A percentile compares a stretch with the other conserved stretches of the same genome.
phyloP scores from a whole-genome alignment of 345 rosid species.

The Limnanthes douglasii region DNA sequence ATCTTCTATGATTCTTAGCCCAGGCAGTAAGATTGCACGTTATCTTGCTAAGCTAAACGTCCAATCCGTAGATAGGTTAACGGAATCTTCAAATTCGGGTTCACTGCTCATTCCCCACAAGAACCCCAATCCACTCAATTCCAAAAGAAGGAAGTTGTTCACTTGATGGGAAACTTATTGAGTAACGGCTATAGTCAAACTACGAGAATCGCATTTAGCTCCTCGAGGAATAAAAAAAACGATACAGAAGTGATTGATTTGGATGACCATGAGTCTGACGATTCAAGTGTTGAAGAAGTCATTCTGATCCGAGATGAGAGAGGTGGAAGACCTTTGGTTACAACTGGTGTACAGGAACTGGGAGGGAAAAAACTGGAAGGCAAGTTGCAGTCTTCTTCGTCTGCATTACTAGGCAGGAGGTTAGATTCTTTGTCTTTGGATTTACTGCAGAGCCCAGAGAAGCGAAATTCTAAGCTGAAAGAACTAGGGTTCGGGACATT shows the following conservation, averaged over 20 bases:
- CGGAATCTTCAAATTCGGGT: slow-evolving; percentile 8
- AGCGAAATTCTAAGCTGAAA: slow-evolving; percentile 10
- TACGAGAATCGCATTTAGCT: slow-evolving; percentile 1
- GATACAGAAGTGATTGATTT: slow-evolving; percentile 12
- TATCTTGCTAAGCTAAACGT: slow-evolving; percentile 15
- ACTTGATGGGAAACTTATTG: slow-evolving; percentile 1
- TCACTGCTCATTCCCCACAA: background rate
- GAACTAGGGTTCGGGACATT: slow-evolving; percentile 6
- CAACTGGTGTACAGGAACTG: slow-evolving; percentile 8
- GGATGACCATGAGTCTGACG: slow-evolving; percentile 10
- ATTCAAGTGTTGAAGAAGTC: slow-evolving; percentile 9
- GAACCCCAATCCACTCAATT: background rate
- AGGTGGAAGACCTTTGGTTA: slow-evolving; percentile 10
- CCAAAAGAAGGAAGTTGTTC: slow-evolving; percentile 4
- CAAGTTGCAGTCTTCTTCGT: slow-evolving; percentile 2
- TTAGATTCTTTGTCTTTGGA: slow-evolving; percentile 3
- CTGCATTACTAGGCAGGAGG: slow-evolving; percentile 2
- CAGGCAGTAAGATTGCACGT: too few species aligned
- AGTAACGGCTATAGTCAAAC: background rate
- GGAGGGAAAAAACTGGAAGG: slow-evolving; percentile 1
- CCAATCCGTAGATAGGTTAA: slow-evolving; percentile 14
- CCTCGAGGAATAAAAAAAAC: background rate
- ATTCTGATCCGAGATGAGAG: slow-evolving; percentile 7
- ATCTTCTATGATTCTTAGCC: too few species aligned
- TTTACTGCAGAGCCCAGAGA: slow-evolving; percentile 7